These are phyloP conservation scores for Chalara sp. DNA, from an alignment of 2,329 filamentous ascomycete genomes.

Conservation along the genomic window DNA sequence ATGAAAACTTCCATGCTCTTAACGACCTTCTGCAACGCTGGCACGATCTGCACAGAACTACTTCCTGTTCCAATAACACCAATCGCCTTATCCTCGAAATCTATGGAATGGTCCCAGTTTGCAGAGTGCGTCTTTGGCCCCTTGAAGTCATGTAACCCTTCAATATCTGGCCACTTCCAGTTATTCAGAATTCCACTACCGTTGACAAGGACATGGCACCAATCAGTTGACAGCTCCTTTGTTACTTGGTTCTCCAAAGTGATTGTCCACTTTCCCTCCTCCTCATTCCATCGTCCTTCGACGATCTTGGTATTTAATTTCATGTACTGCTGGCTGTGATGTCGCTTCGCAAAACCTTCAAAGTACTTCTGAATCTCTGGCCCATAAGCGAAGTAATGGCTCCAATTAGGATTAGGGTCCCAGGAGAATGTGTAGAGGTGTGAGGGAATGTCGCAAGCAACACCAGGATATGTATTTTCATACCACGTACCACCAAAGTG, in stretches of 20 bases:
- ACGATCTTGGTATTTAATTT: conserved; percentile 40
- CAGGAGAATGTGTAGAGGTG: conserved; percentile 39
- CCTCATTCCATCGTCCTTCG: conserved; percentile 39
- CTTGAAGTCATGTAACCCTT: conserved; percentile 38
- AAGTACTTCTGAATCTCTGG: conserved; percentile 49
- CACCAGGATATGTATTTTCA: conserved; percentile 51
- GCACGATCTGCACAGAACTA: conserved; percentile 30
- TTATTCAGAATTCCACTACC: conserved; percentile 41
- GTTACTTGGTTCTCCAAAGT: conserved; percentile 29
- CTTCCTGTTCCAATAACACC: conserved; percentile 32
- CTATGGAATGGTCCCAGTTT: conserved; percentile 27
- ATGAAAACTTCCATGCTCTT: conserved; percentile 14
- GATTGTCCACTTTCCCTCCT: conserved; percentile 40
- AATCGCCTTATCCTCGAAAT: conserved; percentile 21
- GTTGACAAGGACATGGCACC: conserved; percentile 37
- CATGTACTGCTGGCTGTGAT: conserved; percentile 42
- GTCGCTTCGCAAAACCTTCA: conserved; percentile 38
- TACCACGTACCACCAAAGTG: conserved; percentile 48
- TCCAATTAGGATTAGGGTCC: conserved; percentile 51
- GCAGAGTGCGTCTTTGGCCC: conserved; percentile 39
- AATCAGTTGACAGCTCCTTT: conserved; percentile 22
- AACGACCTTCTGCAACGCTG: conserved; percentile 28
- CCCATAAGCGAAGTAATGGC: conserved; percentile 48
- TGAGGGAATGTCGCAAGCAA: conserved; percentile 33
- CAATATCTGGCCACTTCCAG: conserved; percentile 35